Conservation (phyloP, 2,329 filamentous ascomycete species). For the Aspergillus ruber region DNA sequence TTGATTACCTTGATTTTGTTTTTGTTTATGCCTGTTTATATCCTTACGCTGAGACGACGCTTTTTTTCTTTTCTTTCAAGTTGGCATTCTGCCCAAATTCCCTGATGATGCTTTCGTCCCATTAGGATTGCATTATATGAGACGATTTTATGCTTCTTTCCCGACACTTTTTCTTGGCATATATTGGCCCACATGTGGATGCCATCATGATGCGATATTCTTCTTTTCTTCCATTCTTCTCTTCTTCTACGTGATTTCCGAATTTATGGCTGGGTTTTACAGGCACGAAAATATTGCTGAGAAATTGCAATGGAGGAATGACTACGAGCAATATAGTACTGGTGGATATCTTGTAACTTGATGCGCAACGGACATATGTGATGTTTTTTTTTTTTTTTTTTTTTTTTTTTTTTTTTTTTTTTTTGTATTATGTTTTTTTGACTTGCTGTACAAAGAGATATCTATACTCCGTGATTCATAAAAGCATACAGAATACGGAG, state of each 20-base stretch:
- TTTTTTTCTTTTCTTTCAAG: constrained; percentile 11
- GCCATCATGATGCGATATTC: not conserved
- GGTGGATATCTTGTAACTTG: not conserved
- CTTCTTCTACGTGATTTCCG: not conserved
- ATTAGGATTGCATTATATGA: constrained; percentile 20
- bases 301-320: not conserved
- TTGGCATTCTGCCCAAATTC: constrained; percentile 9
- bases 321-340: not conserved
- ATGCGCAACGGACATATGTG: not conserved
- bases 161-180: not conserved
- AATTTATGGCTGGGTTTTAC: not conserved
- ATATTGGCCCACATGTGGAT: not conserved
- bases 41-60: constrained; percentile 21
- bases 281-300: not conserved
- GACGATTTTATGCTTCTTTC: constrained; percentile 12
- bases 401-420: not conserved
- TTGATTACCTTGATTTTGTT: constrained; percentile 8
- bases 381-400: no score
- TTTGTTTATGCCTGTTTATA: constrained; percentile 24
- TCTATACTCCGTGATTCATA: not conserved
- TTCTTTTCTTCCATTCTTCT: not conserved
- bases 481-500: no score
- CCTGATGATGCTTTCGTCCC: constrained; percentile 12
- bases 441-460: no score
- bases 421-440: not conserved